phyloP scores from a whole-genome alignment of 1,284 basidiomycete genomes.

The Cryptococcus amylolentus region DNA sequence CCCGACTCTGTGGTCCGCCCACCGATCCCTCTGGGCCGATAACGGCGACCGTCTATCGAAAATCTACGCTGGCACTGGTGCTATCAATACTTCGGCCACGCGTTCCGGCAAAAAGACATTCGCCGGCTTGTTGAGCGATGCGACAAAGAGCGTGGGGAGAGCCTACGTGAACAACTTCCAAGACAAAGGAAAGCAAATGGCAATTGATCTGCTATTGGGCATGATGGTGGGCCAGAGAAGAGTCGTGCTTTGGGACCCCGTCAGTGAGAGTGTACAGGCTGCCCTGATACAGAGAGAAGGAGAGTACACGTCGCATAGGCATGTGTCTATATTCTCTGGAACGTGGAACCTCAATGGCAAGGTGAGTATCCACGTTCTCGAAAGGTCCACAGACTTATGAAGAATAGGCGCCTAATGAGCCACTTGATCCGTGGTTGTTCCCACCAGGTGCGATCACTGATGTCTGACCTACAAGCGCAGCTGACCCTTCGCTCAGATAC shows the following conservation, averaged over 20 bases:
- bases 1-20: conserved; percentile 70
- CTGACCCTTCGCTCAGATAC: conserved; percentile 49
- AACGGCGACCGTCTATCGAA: conserved; percentile 82
- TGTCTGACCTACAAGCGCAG: background rate
- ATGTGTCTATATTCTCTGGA: conserved; percentile 75
- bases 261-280: conserved; percentile 78
- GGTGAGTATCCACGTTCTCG: conserved; percentile 51
- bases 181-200: conserved; percentile 88
- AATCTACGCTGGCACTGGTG: conserved; percentile 95
- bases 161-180: conserved; percentile 99
- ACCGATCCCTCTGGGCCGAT: conserved; percentile 94
- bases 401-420: conserved; percentile 68
- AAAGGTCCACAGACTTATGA: background rate
- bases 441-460: conserved; percentile 59
- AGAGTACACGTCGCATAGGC: conserved; percentile 79
- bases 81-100: conserved; percentile 93
- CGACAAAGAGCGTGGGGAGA: conserved; percentile 83
- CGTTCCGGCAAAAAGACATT: conserved; percentile 89
- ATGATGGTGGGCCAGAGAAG: conserved; percentile 82
- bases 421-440: conserved; percentile 84
- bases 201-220: conserved; percentile 96
- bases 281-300: conserved; percentile 64
- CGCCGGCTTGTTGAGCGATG: conserved; percentile 88
- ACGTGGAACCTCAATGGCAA: conserved; percentile 96
- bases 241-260: conserved; percentile 89